phyloP scores from a whole-genome alignment of 2,329 filamentous ascomycete genomes.

The Fusarium abutilonis region DNA sequence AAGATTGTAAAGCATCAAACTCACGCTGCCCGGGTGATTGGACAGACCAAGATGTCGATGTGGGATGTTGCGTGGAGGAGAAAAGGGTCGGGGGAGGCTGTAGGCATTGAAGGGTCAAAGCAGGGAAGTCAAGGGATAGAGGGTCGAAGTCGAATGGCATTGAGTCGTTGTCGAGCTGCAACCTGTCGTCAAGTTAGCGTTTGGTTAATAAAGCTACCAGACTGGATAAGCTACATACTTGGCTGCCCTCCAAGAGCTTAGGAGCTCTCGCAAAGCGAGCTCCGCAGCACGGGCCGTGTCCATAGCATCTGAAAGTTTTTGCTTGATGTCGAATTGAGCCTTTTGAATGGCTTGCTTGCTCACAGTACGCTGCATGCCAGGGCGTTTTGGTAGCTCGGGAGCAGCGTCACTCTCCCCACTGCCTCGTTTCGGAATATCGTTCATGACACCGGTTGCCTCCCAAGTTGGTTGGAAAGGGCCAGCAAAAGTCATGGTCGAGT shows the following conservation, averaged over 20 bases:
- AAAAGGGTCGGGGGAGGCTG: conserved; percentile 84
- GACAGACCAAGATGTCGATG: conserved; percentile 82
- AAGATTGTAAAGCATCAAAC: conserved; percentile 73
- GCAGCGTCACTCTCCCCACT: conserved; percentile 49
- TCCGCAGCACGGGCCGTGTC: conserved; percentile 88
- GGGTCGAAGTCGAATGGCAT: conserved; percentile 83
- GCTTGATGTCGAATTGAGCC: conserved; percentile 70
- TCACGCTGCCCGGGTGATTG: conserved; percentile 78
- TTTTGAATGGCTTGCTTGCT: conserved; percentile 66
- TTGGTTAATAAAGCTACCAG: not conserved
- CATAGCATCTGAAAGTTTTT: conserved; percentile 72
- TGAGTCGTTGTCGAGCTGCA: conserved; percentile 64
- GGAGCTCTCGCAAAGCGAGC: conserved; percentile 82
- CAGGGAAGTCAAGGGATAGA: conserved; percentile 84
- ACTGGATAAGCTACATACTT: conserved; percentile 66
- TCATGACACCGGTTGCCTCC: conserved; percentile 82
- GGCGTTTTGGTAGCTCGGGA: conserved; percentile 51
- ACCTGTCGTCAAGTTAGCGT: conserved; percentile 51
- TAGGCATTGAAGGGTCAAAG: conserved; percentile 83
- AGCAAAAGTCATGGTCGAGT: conserved; percentile 63
- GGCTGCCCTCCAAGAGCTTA: conserved; percentile 83
- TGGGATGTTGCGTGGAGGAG: conserved; percentile 81
- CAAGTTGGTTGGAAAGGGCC: conserved; percentile 69
- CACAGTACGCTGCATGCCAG: conserved; percentile 54
- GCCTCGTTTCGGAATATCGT: conserved; percentile 67